Evolutionary conservation across 2,329 filamentous ascomycete genomes (phyloP).

Genomic region (Lomentospora prolificans): DNA sequence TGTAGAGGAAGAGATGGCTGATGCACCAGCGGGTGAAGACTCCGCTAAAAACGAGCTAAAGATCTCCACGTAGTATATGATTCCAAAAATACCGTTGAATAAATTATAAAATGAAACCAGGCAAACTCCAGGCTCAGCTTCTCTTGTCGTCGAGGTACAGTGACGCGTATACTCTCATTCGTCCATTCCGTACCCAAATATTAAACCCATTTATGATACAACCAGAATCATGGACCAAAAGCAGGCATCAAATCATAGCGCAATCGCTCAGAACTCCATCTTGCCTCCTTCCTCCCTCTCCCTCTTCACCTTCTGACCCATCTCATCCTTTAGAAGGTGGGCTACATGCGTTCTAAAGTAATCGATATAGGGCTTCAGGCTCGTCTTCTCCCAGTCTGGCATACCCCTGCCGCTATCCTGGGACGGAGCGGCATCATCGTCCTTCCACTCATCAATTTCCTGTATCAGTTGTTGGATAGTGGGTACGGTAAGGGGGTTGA

Average conservation of each 20-base stretch:
- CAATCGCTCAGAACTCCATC: constrained; percentile 39
- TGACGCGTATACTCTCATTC: not conserved
- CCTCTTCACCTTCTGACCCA: constrained; percentile 41
- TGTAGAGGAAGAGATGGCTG: constrained; percentile 8
- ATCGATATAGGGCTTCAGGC: constrained; percentile 84
- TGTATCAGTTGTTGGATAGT: constrained; percentile 72
- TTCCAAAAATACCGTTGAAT: not conserved
- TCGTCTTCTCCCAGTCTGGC: constrained; percentile 95
- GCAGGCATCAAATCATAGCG: not conserved
- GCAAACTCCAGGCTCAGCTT: constrained; percentile 1
- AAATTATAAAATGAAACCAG: not conserved
- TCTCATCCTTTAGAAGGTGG: constrained; percentile 65
- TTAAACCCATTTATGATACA: not conserved
- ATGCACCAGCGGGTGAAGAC: constrained; percentile 8
- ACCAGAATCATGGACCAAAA: no score
- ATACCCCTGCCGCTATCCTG: constrained; percentile 26
- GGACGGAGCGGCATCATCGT: constrained; percentile 27
- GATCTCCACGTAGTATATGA: no score
- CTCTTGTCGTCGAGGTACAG: not conserved
- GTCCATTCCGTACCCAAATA: not conserved
- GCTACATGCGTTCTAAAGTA: constrained; percentile 77
- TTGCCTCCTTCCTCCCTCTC: constrained; percentile 39
- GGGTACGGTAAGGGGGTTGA: constrained; percentile 81
- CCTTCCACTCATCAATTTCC: constrained; percentile 79
- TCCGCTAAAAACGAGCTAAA: not conserved